A percentile compares a stretch with the other conserved stretches of the same genome.
These are phyloP conservation scores for Saccharomycopsis lassenensis DNA, from an alignment of 805 yeast genomes.

Conservation along the genomic window DNA sequence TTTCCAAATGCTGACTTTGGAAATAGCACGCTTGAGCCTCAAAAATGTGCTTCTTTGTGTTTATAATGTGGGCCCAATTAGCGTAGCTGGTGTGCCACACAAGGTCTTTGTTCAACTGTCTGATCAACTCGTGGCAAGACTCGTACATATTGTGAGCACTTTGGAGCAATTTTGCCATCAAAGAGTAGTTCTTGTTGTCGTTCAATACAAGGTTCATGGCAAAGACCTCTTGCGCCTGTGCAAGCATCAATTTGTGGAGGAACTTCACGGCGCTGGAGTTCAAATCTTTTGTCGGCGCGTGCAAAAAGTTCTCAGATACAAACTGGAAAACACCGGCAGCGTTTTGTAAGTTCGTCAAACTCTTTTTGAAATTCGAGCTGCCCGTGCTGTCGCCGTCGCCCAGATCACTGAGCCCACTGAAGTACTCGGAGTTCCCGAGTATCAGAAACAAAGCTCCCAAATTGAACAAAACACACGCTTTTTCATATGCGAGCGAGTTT, in stretches of 20 bases:
- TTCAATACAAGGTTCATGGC: conserved; percentile 44
- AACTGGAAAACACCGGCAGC: conserved; percentile 71
- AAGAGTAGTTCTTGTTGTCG: conserved; percentile 45
- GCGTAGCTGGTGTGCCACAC: conserved; percentile 6
- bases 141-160: conserved; percentile 48
- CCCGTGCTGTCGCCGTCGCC: conserved; percentile 22
- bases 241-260: conserved; percentile 55
- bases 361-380: conserved; percentile 39
- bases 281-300: conserved; percentile 79
- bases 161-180: conserved; percentile 66
- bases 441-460: conserved; percentile 53
- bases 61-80: conserved; percentile 42
- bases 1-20: conserved; percentile 44
- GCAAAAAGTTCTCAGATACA: conserved; percentile 69
- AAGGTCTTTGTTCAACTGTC: conserved; percentile 20
- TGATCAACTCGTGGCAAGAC: conserved; percentile 31
- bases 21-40: conserved; percentile 50
- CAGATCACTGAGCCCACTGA: conserved; percentile 21
- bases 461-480: conserved; percentile 75
- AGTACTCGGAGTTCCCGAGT: conserved; percentile 31
- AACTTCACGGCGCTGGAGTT: conserved; percentile 57
- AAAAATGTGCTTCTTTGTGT: conserved; percentile 45
- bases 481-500: conserved; percentile 76
- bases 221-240: conserved; percentile 86
- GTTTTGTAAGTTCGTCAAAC: conserved; percentile 53